Conservation (phyloP, 2,329 filamentous ascomycete genomes). For the Beauveria brongniartii region DNA sequence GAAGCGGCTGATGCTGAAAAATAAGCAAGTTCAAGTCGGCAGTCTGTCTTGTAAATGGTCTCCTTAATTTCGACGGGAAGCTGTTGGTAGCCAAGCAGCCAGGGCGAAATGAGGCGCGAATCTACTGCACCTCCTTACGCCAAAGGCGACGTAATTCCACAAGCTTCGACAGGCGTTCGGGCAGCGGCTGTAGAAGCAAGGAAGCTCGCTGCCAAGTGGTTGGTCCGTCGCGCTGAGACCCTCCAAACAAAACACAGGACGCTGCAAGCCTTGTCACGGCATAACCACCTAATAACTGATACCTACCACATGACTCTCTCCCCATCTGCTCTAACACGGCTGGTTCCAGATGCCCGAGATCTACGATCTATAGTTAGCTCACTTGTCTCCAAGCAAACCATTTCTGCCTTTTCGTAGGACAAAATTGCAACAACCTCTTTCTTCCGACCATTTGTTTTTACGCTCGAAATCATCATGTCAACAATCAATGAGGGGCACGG, state of each 20-base stretch:
- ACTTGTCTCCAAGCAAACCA: neutral
- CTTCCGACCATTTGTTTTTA: neutral
- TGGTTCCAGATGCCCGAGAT: neutral
- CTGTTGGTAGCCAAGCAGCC: neutral
- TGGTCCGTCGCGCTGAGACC: neutral
- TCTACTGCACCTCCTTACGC: too few species aligned
- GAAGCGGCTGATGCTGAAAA: neutral
- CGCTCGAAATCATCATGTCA: conserved; percentile 4
- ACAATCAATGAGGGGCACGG: conserved; percentile 9
- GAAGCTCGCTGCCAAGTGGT: neutral
- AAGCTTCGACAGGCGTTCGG: neutral
- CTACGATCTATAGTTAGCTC: neutral
- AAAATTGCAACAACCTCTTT: too few species aligned
- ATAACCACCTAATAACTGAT: too few species aligned
- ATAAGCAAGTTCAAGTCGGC: neutral
- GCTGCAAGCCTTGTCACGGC: neutral
- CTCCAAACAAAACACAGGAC: conserved; percentile 2
- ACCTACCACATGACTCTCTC: neutral
- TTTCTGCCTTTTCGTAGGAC: neutral
- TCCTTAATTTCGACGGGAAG: conserved; percentile 1
- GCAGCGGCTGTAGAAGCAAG: neutral
- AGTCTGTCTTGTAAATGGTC: neutral
- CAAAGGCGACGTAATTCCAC: conserved; percentile 1
- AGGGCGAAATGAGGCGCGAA: neutral
- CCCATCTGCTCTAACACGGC: neutral